These are phyloP conservation scores for Capronia coronata DNA, from an alignment of 2,329 filamentous ascomycete genomes.

Conservation along the genomic window DNA sequence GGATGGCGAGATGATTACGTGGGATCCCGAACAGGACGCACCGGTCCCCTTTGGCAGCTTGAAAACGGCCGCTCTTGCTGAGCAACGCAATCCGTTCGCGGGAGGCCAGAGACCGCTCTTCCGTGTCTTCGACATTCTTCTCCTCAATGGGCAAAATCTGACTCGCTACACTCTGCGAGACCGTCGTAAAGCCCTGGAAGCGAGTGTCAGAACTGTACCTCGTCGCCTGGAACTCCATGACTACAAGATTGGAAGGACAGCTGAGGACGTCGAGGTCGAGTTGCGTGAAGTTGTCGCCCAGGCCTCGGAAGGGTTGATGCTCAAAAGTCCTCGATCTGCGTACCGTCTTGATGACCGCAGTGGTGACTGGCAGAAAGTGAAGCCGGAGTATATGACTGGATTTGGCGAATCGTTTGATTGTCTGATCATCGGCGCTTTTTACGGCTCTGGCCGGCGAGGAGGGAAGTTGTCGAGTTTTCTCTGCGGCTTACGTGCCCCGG, in stretches of 20 bases:
- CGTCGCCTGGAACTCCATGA: slow-evolving; percentile 77
- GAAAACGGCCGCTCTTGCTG: slow-evolving; percentile 79
- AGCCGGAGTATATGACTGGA: slow-evolving; percentile 96
- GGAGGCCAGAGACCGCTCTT: slow-evolving; percentile 69
- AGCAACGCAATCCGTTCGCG: slow-evolving; percentile 64
- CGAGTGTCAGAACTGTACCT: slow-evolving; percentile 61
- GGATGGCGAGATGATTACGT: slow-evolving; percentile 98
- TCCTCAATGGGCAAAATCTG: slow-evolving; percentile 72
- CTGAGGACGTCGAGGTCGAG: slow-evolving; percentile 68
- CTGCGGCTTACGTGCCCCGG: slow-evolving; percentile 74
- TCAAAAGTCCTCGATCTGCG: slow-evolving; percentile 85
- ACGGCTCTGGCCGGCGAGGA: slow-evolving; percentile 76
- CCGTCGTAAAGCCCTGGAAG: slow-evolving; percentile 66
- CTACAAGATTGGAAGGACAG: slow-evolving; percentile 59
- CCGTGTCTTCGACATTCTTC: slow-evolving; percentile 84
- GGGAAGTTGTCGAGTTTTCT: slow-evolving; percentile 78
- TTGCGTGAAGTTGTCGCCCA: slow-evolving; percentile 79
- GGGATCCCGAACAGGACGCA: slow-evolving; percentile 79
- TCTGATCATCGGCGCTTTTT: slow-evolving; percentile 85
- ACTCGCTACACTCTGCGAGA: slow-evolving; percentile 79
- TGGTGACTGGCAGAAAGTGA: slow-evolving; percentile 97
- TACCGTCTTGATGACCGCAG: slow-evolving; percentile 86
- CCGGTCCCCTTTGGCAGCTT: slow-evolving; percentile 86
- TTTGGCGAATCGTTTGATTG: slow-evolving; percentile 92
- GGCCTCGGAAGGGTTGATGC: slow-evolving; percentile 78